Percentiles rank a stretch among this genome's conserved stretches.
Conservation (phyloP, 257 asterid species). For the Gentiana dahurica region DNA sequence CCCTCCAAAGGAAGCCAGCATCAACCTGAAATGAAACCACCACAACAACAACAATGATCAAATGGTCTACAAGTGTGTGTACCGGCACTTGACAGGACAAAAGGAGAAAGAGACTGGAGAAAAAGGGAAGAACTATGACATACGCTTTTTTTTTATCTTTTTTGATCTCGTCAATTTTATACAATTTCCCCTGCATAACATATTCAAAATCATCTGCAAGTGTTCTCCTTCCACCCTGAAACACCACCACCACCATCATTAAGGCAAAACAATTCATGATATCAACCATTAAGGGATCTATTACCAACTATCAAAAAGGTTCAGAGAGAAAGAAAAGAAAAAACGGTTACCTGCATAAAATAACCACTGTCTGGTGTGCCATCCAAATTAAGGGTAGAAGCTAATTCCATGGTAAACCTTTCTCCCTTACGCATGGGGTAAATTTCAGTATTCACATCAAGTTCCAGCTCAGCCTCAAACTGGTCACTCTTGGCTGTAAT, state of each 20-base stretch:
- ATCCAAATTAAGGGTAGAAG: conserved; percentile 82
- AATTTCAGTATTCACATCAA: conserved; percentile 67
- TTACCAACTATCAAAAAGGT: no score
- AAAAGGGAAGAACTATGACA: conserved; percentile 10
- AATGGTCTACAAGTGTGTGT: no score
- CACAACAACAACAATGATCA: background rate
- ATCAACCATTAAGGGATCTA: no score
- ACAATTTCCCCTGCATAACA: conserved; percentile 88
- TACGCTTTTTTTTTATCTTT: conserved; percentile 61
- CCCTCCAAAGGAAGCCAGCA: conserved; percentile 67
- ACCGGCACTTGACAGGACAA: background rate
- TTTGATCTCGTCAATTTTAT: conserved; percentile 78
- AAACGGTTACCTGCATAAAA: conserved; percentile 52
- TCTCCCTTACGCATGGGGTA: conserved; percentile 71
- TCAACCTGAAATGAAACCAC: conserved; percentile 35
- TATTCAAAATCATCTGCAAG: conserved; percentile 87
- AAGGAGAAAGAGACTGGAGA: no score
- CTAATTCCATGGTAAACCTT: conserved; percentile 81
- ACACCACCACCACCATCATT: no score
- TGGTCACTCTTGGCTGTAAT: conserved; percentile 80
- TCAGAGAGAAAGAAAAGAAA: no score
- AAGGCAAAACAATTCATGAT: no score
- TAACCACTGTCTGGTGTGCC: conserved; percentile 91
- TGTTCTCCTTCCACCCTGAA: conserved; percentile 65
- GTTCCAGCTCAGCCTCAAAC: conserved; percentile 70